A percentile compares a stretch with the other conserved stretches of the same genome.
Conservation (phyloP, 352 stramenopile genomes). For the Globisporangium paroecandrum region DNA sequence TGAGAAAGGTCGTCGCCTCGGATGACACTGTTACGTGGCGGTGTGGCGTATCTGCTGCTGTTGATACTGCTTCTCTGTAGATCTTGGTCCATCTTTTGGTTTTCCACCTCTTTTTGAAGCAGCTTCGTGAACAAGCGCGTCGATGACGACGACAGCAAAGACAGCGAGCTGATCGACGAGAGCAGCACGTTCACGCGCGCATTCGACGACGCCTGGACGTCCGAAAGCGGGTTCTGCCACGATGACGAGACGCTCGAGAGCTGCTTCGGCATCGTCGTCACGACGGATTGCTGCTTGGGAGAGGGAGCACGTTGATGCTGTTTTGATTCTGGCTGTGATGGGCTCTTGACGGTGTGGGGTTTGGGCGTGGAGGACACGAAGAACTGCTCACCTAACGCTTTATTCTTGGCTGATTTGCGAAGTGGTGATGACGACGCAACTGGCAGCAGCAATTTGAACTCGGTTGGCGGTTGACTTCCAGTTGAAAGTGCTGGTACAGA, state of each 20-base stretch:
- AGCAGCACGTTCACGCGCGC: slow-evolving; percentile 32
- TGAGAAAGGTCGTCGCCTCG: not conserved
- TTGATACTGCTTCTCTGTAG: not conserved
- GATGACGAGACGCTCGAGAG: slow-evolving; percentile 11
- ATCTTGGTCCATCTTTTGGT: not conserved
- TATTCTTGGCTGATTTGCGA: not conserved
- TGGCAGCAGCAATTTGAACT: slow-evolving; percentile 33
- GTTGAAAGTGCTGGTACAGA: not conserved
- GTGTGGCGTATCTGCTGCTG: slow-evolving; percentile 2
- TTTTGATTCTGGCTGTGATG: not conserved
- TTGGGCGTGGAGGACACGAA: not conserved
- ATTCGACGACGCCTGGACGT: slow-evolving; percentile 31
- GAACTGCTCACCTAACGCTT: not conserved
- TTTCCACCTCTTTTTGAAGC: slow-evolving; percentile 7
- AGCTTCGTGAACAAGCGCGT: slow-evolving; percentile 16
- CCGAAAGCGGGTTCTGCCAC: slow-evolving; percentile 38
- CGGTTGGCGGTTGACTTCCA: slow-evolving; percentile 16
- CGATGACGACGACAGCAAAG: slow-evolving; percentile 24
- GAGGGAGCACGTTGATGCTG: not conserved
- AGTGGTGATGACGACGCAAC: slow-evolving; percentile 22
- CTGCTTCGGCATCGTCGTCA: slow-evolving; percentile 7
- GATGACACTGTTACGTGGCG: not conserved
- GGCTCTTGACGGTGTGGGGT: not conserved
- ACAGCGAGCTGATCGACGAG: slow-evolving; percentile 20
- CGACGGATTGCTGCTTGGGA: slow-evolving; percentile 1